phyloP scores from a whole-genome alignment of 2,329 filamentous ascomycete species.

The Neospermospora avenae region DNA sequence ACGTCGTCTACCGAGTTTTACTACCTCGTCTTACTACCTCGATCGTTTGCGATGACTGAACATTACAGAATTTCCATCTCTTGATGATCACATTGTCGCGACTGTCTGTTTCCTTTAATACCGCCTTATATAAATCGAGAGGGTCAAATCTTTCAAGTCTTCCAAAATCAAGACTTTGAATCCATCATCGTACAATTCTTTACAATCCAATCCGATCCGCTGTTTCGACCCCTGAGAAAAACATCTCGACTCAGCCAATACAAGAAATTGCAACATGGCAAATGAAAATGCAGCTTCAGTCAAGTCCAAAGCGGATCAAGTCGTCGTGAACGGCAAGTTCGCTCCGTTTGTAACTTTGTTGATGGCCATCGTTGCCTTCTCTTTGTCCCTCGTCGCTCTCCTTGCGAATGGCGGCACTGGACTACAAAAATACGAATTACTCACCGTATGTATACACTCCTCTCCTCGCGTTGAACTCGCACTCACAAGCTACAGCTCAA shows the following conservation, averaged over 20 bases:
- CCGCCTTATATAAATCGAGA: no score
- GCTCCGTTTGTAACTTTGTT: slow-evolving; percentile 12
- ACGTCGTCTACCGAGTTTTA: background rate
- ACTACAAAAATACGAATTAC: slow-evolving; percentile 10
- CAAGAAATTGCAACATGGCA: background rate
- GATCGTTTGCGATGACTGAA: background rate
- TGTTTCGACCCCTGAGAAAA: background rate
- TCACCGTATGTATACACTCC: slow-evolving; percentile 9
- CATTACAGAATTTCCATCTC: background rate
- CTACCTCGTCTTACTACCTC: background rate
- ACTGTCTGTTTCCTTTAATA: no score
- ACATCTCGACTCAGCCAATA: background rate
- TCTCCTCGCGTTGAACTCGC: background rate
- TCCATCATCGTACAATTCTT: no score
- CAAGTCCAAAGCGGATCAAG: background rate
- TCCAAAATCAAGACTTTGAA: no score
- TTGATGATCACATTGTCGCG: background rate
- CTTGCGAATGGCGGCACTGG: slow-evolving; percentile 9
- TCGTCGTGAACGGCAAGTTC: background rate
- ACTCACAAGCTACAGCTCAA: slow-evolving; percentile 17
- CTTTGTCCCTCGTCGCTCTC: slow-evolving; percentile 14
- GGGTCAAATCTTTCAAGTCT: no score
- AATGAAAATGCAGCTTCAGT: background rate
- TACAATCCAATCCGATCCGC: background rate
- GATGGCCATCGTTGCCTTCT: slow-evolving; percentile 16